phyloP scores from a whole-genome alignment of 2,329 filamentous ascomycete genomes.

The Colletotrichum spinosum region DNA sequence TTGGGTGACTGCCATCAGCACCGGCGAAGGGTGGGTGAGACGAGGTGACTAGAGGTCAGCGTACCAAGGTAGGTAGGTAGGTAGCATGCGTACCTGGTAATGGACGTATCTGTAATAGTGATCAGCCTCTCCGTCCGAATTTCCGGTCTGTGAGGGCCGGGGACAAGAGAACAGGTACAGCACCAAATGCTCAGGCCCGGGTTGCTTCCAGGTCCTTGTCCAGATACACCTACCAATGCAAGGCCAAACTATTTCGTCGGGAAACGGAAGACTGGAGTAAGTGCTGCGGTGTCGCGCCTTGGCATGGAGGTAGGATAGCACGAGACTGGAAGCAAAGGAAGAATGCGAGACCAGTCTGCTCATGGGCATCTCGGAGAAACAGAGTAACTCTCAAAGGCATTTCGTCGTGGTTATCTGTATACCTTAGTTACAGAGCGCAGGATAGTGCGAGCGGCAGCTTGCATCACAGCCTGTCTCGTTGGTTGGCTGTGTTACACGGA shows the following conservation, averaged over 20 bases:
- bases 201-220: background rate
- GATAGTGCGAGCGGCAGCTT: conserved; percentile 10
- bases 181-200: background rate
- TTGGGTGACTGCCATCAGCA: no score
- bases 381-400: conserved; percentile 25
- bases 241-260: background rate
- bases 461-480: conserved; percentile 7
- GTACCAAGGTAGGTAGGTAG: no score
- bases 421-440: background rate
- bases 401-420: conserved; percentile 10
- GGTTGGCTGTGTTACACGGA: conserved; percentile 21
- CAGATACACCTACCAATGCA: background rate
- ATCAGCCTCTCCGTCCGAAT: conserved; percentile 14
- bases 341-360: no score
- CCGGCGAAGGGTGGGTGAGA: background rate
- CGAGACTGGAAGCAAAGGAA: no score
- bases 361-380: background rate
- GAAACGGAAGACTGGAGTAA: conserved; percentile 7
- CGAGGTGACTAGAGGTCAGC: conserved; percentile 18
- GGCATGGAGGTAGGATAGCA: no score
- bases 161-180: conserved; percentile 21
- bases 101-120: conserved; percentile 12
- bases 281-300: background rate
- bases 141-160: conserved; percentile 29
- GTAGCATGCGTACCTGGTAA: conserved; percentile 1